Evolutionary conservation across 2,329 filamentous ascomycete species (phyloP).

Genomic region (Apiospora marii): DNA sequence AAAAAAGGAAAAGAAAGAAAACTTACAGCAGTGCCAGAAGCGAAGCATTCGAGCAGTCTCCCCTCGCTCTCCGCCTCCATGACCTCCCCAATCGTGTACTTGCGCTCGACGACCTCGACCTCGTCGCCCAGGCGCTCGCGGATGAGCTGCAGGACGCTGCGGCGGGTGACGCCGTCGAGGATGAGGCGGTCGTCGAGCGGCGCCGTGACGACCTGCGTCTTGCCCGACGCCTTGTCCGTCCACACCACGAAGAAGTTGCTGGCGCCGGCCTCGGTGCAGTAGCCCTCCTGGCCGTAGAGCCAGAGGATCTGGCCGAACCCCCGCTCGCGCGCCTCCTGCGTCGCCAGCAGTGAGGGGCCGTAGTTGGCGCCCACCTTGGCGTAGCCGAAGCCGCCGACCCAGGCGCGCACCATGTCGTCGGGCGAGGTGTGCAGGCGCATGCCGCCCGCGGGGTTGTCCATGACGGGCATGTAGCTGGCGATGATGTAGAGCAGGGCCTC

Average conservation of each 20-base stretch:
- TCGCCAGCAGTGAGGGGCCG: slow-evolving; percentile 81
- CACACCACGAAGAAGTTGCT: slow-evolving; percentile 92
- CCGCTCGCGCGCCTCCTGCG: slow-evolving; percentile 72
- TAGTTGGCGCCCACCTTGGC: slow-evolving; percentile 96
- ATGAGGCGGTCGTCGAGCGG: slow-evolving; percentile 85
- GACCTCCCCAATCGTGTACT: slow-evolving; percentile 83
- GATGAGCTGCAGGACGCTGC: slow-evolving; percentile 78
- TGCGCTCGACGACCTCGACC: slow-evolving; percentile 79
- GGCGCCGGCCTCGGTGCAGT: slow-evolving; percentile 90
- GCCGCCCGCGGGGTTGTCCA: slow-evolving; percentile 61
- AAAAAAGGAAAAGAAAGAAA: slow-evolving; percentile 4
- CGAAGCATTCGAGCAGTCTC: slow-evolving; percentile 83
- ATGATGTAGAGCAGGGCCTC: slow-evolving; percentile 93
- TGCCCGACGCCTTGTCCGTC: slow-evolving; percentile 68
- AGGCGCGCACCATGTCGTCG: slow-evolving; percentile 86
- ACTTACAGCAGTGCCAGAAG: slow-evolving; percentile 83
- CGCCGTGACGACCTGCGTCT: slow-evolving; percentile 79
- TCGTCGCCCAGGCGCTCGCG: slow-evolving; percentile 66
- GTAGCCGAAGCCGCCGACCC: slow-evolving; percentile 92
- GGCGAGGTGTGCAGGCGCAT: slow-evolving; percentile 81
- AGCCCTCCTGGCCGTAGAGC: slow-evolving; percentile 80
- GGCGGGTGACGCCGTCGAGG: slow-evolving; percentile 85
- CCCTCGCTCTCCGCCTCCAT: slow-evolving; percentile 76
- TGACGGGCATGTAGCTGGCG: slow-evolving; percentile 65
- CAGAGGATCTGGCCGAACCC: slow-evolving; percentile 94